These are phyloP conservation scores for Xylaria sp. DNA, from an alignment of 2,329 filamentous ascomycete species.

Conservation along the genomic window DNA sequence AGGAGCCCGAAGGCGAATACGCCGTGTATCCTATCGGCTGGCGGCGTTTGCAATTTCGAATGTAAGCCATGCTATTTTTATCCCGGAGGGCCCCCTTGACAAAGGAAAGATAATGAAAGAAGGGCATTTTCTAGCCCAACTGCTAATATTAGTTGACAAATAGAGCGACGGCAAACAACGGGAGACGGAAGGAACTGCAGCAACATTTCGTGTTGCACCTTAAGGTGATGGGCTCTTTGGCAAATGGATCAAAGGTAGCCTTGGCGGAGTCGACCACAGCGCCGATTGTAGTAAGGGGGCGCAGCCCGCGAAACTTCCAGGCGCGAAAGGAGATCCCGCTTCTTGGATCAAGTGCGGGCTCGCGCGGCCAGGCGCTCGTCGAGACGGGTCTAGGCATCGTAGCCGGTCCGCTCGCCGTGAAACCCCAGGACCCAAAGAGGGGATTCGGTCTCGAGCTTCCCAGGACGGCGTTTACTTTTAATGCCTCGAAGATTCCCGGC, in stretches of 20 bases:
- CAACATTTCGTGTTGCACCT: slow-evolving; percentile 94
- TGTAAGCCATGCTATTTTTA: slow-evolving; percentile 57
- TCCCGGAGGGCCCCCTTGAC: background rate
- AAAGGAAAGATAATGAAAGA: background rate
- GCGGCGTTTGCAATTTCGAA: slow-evolving; percentile 92
- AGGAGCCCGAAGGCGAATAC: slow-evolving; percentile 77
- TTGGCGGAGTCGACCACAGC: slow-evolving; percentile 87
- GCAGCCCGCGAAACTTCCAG: slow-evolving; percentile 95
- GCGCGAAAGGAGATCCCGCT: slow-evolving; percentile 92
- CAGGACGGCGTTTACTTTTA: slow-evolving; percentile 68
- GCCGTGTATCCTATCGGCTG: slow-evolving; percentile 93
- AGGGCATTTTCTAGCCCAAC: background rate
- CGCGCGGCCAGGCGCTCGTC: slow-evolving; percentile 79
- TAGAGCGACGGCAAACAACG: slow-evolving; percentile 94
- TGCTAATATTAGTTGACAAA: slow-evolving; percentile 20
- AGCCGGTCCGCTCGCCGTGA: slow-evolving; percentile 65
- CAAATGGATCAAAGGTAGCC: slow-evolving; percentile 83
- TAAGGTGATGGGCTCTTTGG: slow-evolving; percentile 84
- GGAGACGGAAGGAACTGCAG: slow-evolving; percentile 91
- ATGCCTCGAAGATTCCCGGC: slow-evolving; percentile 65
- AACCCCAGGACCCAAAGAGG: slow-evolving; percentile 66
- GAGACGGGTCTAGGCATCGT: slow-evolving; percentile 71
- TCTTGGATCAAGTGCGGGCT: slow-evolving; percentile 78
- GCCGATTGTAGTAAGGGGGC: slow-evolving; percentile 91
- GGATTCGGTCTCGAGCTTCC: slow-evolving; percentile 66